phyloP scores from a whole-genome alignment of 257 asterid species.

The Paulownia fortunei region DNA sequence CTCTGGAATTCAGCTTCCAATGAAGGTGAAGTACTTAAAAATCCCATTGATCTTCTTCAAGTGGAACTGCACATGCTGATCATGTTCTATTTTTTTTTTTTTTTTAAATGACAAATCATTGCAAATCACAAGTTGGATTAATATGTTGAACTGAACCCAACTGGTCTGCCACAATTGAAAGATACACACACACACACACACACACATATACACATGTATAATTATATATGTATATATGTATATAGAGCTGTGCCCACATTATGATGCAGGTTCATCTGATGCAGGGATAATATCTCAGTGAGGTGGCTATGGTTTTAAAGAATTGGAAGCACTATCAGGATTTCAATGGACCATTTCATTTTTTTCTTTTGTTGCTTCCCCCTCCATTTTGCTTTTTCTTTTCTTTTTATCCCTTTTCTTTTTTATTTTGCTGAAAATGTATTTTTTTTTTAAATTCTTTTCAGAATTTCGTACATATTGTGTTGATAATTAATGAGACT shows the following conservation, averaged over 20 bases:
- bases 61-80: constrained; percentile 39
- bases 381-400: background rate
- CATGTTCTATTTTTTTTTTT: background rate
- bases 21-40: background rate
- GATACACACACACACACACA: background rate
- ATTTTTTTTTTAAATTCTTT: background rate
- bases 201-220: background rate
- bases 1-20: constrained; percentile 1
- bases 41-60: background rate
- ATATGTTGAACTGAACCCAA: background rate
- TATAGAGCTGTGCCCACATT: background rate
- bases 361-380: background rate
- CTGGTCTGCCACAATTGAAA: background rate
- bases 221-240: background rate
- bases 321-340: constrained; percentile 12
- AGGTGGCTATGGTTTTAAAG: constrained; percentile 12
- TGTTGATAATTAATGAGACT: background rate
- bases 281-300: constrained; percentile 25
- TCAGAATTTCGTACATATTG: too few species aligned
- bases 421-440: too few species aligned
- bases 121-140: background rate
- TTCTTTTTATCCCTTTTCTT: background rate
- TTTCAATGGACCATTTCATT: background rate
- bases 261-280: background rate
- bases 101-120: background rate